These are phyloP conservation scores for Thymus quinquecostatus DNA, from an alignment of 257 asterid species.

Conservation along the genomic window DNA sequence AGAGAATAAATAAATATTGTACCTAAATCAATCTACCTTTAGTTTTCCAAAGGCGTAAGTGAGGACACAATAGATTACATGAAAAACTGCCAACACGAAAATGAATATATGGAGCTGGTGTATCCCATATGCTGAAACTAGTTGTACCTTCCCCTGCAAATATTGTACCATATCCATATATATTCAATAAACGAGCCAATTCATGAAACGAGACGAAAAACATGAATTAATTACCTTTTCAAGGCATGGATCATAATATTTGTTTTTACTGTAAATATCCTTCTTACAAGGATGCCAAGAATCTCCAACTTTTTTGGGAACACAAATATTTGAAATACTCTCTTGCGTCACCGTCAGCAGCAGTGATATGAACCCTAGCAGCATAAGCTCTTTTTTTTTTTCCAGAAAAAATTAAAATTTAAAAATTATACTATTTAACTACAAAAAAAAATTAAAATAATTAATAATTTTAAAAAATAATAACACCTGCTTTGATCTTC, in stretches of 20 bases:
- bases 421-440: not conserved
- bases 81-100: slow-evolving; percentile 62
- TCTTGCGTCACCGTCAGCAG: slow-evolving; percentile 58
- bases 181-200: too few species aligned
- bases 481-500: slow-evolving; percentile 65
- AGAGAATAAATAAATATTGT: too few species aligned
- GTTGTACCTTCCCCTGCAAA: slow-evolving; percentile 59
- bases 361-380: slow-evolving; percentile 72
- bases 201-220: too few species aligned
- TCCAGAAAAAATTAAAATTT: not conserved
- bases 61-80: slow-evolving; percentile 53
- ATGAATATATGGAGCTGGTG: slow-evolving; percentile 83
- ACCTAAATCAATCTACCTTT: slow-evolving; percentile 44
- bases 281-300: slow-evolving; percentile 76
- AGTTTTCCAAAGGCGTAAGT: slow-evolving; percentile 64
- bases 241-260: slow-evolving; percentile 42
- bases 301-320: slow-evolving; percentile 47
- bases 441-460: not conserved
- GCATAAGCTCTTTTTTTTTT: slow-evolving; percentile 60
- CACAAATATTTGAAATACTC: slow-evolving; percentile 51
- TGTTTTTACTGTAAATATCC: not conserved
- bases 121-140: slow-evolving; percentile 65
- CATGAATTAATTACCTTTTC: slow-evolving; percentile 20
- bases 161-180: slow-evolving; percentile 1
- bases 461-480: slow-evolving; percentile 2